These are phyloP conservation scores for Podospora pseudopauciseta DNA, from an alignment of 495 filamentous ascomycete species.

Conservation along the genomic window DNA sequence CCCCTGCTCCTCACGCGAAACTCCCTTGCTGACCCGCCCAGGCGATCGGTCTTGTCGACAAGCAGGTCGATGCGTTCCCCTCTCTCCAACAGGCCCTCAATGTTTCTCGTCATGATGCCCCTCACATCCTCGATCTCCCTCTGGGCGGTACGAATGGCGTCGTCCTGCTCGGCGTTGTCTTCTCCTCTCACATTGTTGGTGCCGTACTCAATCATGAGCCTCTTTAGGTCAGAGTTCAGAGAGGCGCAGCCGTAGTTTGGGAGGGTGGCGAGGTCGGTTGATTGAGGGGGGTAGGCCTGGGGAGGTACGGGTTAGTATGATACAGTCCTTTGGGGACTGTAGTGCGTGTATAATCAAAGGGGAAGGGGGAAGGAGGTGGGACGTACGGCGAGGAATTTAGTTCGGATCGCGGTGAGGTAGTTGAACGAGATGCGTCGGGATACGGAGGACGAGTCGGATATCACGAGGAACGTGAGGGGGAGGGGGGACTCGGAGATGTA, in stretches of 20 bases:
- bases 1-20: constrained; percentile 82
- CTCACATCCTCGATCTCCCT: constrained; percentile 88
- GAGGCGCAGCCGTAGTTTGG: constrained; percentile 85
- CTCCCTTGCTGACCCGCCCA: constrained; percentile 81
- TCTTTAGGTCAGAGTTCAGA: constrained; percentile 77
- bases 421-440: constrained; percentile 89
- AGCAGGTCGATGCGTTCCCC: constrained; percentile 93
- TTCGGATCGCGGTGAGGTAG: constrained; percentile 87
- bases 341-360: too few relatives aligned
- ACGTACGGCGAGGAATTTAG: constrained; percentile 67
- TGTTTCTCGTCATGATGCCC: constrained; percentile 98
- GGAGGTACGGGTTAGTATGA: too few relatives aligned
- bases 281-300: constrained; percentile 55
- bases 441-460: constrained; percentile 65
- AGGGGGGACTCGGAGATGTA: constrained; percentile 84
- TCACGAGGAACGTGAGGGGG: constrained; percentile 74
- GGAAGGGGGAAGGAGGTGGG: too few relatives aligned
- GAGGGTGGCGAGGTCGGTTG: constrained; percentile 65
- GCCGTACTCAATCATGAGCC: constrained; percentile 79
- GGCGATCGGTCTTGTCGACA: constrained; percentile 93
- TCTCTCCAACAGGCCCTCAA: constrained; percentile 89
- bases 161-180: constrained; percentile 42
- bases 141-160: constrained; percentile 72
- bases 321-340: too few relatives aligned
- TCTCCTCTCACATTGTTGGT: constrained; percentile 67